A percentile compares a stretch with the other conserved stretches of the same genome.
phyloP scores from a whole-genome alignment of 768 basidiomycete species.

The Postia placenta region DNA sequence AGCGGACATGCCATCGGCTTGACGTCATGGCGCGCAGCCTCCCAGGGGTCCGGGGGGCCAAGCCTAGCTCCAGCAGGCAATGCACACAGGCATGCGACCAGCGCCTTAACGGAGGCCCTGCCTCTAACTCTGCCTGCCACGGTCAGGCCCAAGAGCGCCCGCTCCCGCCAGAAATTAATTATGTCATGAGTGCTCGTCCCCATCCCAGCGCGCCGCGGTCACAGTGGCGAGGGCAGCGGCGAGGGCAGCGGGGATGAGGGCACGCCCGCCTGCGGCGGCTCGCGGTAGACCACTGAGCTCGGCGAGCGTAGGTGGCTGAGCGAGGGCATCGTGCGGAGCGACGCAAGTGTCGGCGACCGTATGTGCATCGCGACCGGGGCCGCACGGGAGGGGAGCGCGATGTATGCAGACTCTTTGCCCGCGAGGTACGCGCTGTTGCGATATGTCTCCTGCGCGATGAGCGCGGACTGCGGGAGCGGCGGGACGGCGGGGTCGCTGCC shows the following conservation, averaged over 20 bases:
- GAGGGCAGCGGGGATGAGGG: slow-evolving; percentile 20
- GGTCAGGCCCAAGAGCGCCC: no score
- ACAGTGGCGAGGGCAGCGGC: slow-evolving; percentile 5
- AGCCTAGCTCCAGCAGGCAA: neutral
- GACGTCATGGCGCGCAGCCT: no score
- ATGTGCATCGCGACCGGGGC: neutral
- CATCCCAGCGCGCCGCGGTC: neutral
- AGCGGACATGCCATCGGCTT: no score
- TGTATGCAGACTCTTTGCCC: slow-evolving; percentile 4
- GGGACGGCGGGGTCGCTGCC: slow-evolving; percentile 2
- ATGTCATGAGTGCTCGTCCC: neutral
- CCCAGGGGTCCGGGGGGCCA: no score
- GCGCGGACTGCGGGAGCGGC: slow-evolving; percentile 5
- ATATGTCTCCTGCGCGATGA: slow-evolving; percentile 8
- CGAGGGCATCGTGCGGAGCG: slow-evolving; percentile 1
- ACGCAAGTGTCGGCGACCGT: neutral
- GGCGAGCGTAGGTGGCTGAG: neutral
- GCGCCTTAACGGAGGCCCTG: neutral
- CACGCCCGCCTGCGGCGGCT: slow-evolving; percentile 20
- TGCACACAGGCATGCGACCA: neutral
- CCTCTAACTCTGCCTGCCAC: neutral
- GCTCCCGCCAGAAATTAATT: no score
- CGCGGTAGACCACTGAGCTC: slow-evolving; percentile 10
- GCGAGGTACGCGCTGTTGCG: slow-evolving; percentile 16
- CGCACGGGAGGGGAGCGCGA: neutral